Base-by-base conservation (phyloP, 1,139 yeast genomes). In the Kodamaea anthophila region DNA sequence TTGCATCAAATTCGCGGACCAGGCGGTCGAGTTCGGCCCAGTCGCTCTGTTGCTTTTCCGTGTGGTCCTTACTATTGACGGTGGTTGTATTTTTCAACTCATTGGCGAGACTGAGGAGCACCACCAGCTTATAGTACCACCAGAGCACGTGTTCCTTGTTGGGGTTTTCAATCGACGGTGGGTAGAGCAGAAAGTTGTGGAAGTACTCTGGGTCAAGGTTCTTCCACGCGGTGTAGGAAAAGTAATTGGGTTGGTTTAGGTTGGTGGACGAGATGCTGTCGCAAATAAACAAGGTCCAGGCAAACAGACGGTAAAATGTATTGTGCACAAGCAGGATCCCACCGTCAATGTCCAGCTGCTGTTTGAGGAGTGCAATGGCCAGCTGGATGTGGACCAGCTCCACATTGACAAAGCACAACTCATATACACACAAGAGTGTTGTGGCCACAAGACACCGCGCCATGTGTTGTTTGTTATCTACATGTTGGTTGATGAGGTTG, bases 361-460 rank as follows among this genome's bases (percentile, higher is more conserved):
- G 27, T 15, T 24, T 16, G 14, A 20, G 13, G 12, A 23, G 9
- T 9, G 18, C 21, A 5, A 21, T 21, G 5, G 37, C 37, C 13
- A 19, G 32, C 18, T 26, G 30, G 10, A 31, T 20, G 23, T 34
- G 37, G 9, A 34, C 33, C 2, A 29, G 23, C 16, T 34, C 37
- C n/a, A 29, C 31, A 11, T 26, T 29, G 9, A 58, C 55, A 31
- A 60, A 60, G 32, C 56, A 57, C 41, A 60, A 46, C 39, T 63
- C 70, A 38, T 60, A 60, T 10, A 61, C 51, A 27, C 68, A 60
- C 14, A 63, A 47, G n/a, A 63, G 40, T 15, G 53, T 52, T 1
- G 67, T 58, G 36, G 65, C 59, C 16, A 62, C 39, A 19, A 63
- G 46, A 34, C 68, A 62, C 21, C 66, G 42, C 4, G 61, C 53